Evolutionary conservation across 768 basidiomycete species (phyloP).

Genomic region (Crassisporium funariophilum): DNA sequence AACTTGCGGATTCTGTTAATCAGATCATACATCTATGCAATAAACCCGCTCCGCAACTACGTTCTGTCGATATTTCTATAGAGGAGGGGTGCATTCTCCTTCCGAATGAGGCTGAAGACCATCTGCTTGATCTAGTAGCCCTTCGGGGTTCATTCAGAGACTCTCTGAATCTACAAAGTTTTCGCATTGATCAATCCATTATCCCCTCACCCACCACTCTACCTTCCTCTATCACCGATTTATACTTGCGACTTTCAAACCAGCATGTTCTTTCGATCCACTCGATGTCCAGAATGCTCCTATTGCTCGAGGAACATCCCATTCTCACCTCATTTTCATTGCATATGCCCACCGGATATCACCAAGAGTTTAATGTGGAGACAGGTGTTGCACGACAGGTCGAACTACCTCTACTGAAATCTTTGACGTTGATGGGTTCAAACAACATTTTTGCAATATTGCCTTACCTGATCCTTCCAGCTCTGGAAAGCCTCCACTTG

Average conservation of each 20-base stretch:
- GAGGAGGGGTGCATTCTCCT: conserved; percentile 30
- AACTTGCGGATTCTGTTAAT: conserved; percentile 38
- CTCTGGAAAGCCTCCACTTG: conserved; percentile 16
- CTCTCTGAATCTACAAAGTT: conserved; percentile 35
- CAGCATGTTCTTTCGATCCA: conserved; percentile 15
- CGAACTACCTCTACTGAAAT: conserved; percentile 24
- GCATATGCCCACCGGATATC: conserved; percentile 33
- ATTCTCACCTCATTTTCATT: conserved; percentile 44
- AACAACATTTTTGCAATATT: conserved; percentile 33
- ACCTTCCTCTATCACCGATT: conserved; percentile 34
- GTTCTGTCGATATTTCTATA: conserved; percentile 30
- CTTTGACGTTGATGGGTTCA: conserved; percentile 31
- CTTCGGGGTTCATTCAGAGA: conserved; percentile 32
- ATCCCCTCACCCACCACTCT: conserved; percentile 35
- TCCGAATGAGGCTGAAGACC: conserved; percentile 14
- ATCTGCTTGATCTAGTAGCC: conserved; percentile 24
- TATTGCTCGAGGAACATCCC: conserved; percentile 40
- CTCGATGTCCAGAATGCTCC: conserved; percentile 26
- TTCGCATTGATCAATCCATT: conserved; percentile 36
- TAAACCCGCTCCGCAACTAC: conserved; percentile 37
- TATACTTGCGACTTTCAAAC: conserved; percentile 36
- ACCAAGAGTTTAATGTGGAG: conserved; percentile 26
- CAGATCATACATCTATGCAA: conserved; percentile 40
- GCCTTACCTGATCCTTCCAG: conserved; percentile 32
- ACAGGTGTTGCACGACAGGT: conserved; percentile 16